A percentile compares a stretch with the other conserved stretches of the same genome.
Evolutionary conservation across 2,329 filamentous ascomycete genomes (phyloP).

Genomic region (Paracoccidioides brasiliensis): DNA sequence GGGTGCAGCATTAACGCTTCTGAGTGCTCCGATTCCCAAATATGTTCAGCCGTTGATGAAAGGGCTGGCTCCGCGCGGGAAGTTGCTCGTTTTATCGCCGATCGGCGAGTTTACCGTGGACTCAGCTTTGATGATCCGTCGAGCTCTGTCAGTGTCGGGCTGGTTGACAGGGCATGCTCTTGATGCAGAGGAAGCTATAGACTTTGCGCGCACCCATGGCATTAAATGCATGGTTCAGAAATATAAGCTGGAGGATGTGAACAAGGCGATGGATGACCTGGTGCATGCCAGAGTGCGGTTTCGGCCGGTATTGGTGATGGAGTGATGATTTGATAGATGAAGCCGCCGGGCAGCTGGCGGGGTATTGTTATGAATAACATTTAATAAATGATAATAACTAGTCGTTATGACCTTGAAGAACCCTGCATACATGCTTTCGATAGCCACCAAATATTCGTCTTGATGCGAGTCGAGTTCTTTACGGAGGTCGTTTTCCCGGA

Average conservation of each 20-base stretch:
- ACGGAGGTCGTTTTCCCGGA: too few relatives aligned
- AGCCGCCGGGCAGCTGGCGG: too few relatives aligned
- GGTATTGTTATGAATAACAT: too few relatives aligned
- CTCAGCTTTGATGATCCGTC: slow-evolving; percentile 21
- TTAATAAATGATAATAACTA: too few relatives aligned
- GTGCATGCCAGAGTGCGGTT: slow-evolving; percentile 38
- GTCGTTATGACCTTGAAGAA: too few relatives aligned
- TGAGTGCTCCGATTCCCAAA: slow-evolving; percentile 25
- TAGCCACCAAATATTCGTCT: too few relatives aligned
- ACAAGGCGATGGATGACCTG: slow-evolving; percentile 40
- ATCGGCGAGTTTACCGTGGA: slow-evolving; percentile 13
- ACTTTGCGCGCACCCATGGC: slow-evolving; percentile 34
- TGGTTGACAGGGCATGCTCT: slow-evolving; percentile 42
- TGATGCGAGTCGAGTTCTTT: too few relatives aligned
- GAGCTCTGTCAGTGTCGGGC: slow-evolving; percentile 36
- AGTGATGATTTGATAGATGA: slow-evolving; percentile 3
- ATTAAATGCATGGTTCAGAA: slow-evolving; percentile 42
- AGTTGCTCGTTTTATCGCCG: slow-evolving; percentile 22
- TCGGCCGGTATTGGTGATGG: slow-evolving; percentile 39
- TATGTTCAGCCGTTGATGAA: slow-evolving; percentile 22
- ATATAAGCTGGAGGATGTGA: slow-evolving; percentile 38
- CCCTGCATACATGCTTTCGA: too few relatives aligned
- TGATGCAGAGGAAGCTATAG: slow-evolving; percentile 42
- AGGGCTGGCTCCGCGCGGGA: slow-evolving; percentile 24
- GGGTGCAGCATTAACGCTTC: slow-evolving; percentile 23